Evolutionary conservation across 2,329 filamentous ascomycete genomes (phyloP), one percentile per base, ranked within the genome.

Genomic region (Fusarium oligoseptatum): DNA sequence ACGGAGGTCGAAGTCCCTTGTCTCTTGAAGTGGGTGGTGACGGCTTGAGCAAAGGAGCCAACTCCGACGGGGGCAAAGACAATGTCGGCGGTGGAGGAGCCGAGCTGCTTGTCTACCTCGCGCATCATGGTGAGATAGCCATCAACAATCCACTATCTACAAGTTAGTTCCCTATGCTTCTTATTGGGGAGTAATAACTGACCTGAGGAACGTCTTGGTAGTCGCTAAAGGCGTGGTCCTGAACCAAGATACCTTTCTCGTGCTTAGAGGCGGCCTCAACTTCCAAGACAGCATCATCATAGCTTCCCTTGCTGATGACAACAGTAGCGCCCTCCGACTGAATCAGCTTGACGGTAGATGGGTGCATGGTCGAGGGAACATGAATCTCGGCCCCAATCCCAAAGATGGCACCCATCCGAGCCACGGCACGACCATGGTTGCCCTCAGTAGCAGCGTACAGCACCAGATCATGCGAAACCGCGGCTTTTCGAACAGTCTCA

Each of bases 361-460:
- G 78, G 52, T 88, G 85, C 85, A 94, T 90, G 27, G 84, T 86
- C 0, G 77, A 78, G 0, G 93, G 92, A 1, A 95, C 92, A 74
- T 90, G 92, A 6, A 95, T 90, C 17, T 84, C 83, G 0, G 87
- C 87, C 0, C 83, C 77, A 0, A 94, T 81, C 0, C 83, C 85
- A 11, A 96, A 82, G 12, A 91, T 85, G 45, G 82, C 84, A 0
- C 88, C 92, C 90, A 95, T 94, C 8, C 89, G 85, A 0, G 93
- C 92, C 1, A 95, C 88, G 0, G 94, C 93, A 2, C 93, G 85
- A 0, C 94, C 94, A 85, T 93, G 93, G 73, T 96, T 96, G 0
- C 94, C 94, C 58, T 94, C 93, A 0, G 92, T 94, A 2, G 91
- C 91, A 0, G 93, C 90, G 45, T 92, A 87, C 0, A 94, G 79